Conservation (phyloP, 129 eudicot species). For the Flaveria bidentis region DNA sequence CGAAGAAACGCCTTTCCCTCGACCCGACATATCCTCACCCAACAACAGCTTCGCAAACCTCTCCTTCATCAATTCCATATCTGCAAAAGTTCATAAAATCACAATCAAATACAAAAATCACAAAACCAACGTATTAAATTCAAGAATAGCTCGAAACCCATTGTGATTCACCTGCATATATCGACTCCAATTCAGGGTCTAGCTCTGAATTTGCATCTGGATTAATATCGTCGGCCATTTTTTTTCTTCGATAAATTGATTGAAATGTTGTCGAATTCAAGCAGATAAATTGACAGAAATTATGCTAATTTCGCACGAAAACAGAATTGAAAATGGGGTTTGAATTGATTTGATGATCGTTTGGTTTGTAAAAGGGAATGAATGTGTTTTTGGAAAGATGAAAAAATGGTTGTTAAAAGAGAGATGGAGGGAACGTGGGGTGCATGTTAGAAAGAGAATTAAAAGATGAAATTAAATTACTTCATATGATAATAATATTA, state of each 20-base stretch:
- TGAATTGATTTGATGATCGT: neutral
- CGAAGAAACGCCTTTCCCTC: conserved; percentile 93
- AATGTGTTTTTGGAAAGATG: conserved; percentile 27
- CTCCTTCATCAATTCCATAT: conserved; percentile 85
- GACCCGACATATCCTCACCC: conserved; percentile 99
- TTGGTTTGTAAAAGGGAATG: conserved; percentile 24
- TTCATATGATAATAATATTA: neutral
- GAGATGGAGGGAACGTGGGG: conserved; percentile 60
- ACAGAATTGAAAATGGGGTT: conserved; percentile 13
- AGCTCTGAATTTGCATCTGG: conserved; percentile 28
- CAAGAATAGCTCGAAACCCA: neutral
- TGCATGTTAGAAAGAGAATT: conserved; percentile 54
- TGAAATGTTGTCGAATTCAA: conserved; percentile 38
- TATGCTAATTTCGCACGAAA: neutral
- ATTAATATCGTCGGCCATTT: conserved; percentile 30
- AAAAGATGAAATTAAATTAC: conserved; percentile 17
- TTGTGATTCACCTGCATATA: conserved; percentile 26
- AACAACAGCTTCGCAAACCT: conserved; percentile 88
- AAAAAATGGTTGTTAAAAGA: conserved; percentile 34
- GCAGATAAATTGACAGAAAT: conserved; percentile 8
- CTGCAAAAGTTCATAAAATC: conserved; percentile 30
- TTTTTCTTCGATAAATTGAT: conserved; percentile 35
- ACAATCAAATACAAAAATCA: neutral
- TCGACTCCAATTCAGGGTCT: conserved; percentile 37
- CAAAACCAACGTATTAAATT: neutral